Conservation (phyloP, 495 filamentous ascomycete species). For the Parachaetomium inaequale region DNA sequence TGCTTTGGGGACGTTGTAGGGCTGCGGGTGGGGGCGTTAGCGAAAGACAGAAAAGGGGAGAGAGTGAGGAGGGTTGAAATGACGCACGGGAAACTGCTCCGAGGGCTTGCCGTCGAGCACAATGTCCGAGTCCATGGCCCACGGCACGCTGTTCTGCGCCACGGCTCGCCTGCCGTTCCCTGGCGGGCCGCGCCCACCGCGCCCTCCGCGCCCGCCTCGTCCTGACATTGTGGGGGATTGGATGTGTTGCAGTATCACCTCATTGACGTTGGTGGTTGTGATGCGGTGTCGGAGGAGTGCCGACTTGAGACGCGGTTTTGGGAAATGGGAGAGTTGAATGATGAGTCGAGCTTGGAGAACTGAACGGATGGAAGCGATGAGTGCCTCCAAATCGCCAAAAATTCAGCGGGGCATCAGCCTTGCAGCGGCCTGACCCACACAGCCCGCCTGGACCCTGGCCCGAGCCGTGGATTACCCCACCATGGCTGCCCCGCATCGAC, state of each 20-base stretch:
- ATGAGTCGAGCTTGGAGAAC: slow-evolving; percentile 8
- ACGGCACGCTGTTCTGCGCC: slow-evolving; percentile 32
- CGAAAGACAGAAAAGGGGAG: background rate
- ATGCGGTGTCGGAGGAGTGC: background rate
- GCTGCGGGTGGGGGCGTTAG: slow-evolving; percentile 15
- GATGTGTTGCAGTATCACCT: background rate
- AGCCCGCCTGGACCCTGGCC: background rate
- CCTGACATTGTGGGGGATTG: slow-evolving; percentile 26
- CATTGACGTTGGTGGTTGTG: slow-evolving; percentile 1
- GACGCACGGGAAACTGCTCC: slow-evolving; percentile 42
- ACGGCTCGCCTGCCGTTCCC: slow-evolving; percentile 26
- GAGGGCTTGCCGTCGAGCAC: slow-evolving; percentile 41
- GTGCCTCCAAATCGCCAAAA: background rate
- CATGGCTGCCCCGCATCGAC: background rate
- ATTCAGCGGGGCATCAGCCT: slow-evolving; percentile 1
- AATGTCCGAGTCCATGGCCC: slow-evolving; percentile 31
- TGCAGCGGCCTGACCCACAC: slow-evolving; percentile 3
- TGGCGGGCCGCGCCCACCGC: slow-evolving; percentile 30
- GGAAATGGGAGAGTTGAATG: background rate
- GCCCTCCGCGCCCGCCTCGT: slow-evolving; percentile 34
- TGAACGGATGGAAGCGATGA: background rate
- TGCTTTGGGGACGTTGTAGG: slow-evolving; percentile 42
- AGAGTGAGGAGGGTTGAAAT: background rate
- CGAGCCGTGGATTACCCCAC: background rate
- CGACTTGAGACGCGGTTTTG: background rate